A percentile compares a stretch with the other conserved stretches of the same genome.
Evolutionary conservation across 352 stramenopile genomes (phyloP).

Genomic region (Plasmopara viticola): DNA sequence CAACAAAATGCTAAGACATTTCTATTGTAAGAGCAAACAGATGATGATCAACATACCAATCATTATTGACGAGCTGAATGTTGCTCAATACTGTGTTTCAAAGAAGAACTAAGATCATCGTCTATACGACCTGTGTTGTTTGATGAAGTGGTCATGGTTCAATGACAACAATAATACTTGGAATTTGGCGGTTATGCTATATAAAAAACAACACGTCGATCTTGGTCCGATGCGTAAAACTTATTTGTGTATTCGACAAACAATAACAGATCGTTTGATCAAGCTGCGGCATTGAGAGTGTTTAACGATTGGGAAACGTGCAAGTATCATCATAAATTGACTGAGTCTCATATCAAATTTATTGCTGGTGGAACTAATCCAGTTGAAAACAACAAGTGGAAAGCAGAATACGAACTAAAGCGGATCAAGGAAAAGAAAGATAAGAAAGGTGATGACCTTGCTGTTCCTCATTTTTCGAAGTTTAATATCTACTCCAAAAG

Average conservation of each 20-base stretch:
- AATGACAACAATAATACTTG: background rate
- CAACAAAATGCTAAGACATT: background rate
- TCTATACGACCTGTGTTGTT: background rate
- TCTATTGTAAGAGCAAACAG: background rate
- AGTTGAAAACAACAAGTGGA: background rate
- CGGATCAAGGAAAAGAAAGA: background rate
- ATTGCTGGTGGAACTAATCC: conserved; percentile 1
- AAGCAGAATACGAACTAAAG: background rate
- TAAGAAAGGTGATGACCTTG: background rate
- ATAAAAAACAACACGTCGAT: background rate
- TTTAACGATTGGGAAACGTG: background rate
- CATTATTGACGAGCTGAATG: background rate
- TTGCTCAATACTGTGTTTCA: background rate
- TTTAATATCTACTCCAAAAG: background rate
- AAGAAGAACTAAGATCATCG: background rate
- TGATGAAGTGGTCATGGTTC: background rate
- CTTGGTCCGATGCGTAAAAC: conserved; percentile 1
- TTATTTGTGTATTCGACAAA: too few species aligned
- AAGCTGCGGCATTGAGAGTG: too few species aligned
- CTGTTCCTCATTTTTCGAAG: conserved; percentile 1
- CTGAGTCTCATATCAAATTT: conserved; percentile 1
- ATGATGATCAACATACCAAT: too few species aligned
- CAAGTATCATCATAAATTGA: background rate
- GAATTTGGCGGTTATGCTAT: background rate
- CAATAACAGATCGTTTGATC: too few species aligned